These are phyloP conservation scores for Hordeum marinum DNA, from an alignment of 176 grass and related monocot genomes.

Conservation along the genomic window DNA sequence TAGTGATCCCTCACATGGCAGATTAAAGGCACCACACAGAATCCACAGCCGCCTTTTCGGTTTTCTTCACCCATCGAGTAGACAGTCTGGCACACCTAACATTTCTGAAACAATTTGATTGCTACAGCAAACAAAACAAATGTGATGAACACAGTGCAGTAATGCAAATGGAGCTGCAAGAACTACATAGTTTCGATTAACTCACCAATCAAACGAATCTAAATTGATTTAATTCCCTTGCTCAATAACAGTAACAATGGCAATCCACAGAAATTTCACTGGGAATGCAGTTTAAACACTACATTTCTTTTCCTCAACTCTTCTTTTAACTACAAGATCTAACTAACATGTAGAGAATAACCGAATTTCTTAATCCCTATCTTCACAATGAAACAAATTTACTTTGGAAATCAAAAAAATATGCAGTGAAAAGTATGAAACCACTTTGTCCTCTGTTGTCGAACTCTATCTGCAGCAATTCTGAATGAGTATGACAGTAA, in stretches of 20 bases:
- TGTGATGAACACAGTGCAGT: not conserved
- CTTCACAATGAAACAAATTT: not conserved
- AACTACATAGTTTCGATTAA: not conserved
- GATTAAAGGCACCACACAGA: not conserved
- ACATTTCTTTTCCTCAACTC: not conserved
- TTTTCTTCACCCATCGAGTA: not conserved
- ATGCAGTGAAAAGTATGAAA: not conserved
- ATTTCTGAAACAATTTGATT: not conserved
- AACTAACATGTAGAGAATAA: not conserved
- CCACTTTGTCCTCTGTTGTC: not conserved
- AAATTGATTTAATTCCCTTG: not conserved
- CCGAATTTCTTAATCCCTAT: not conserved
- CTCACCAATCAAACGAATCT: not conserved
- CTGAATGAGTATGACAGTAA: not conserved
- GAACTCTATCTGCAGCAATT: slow-evolving; percentile 2
- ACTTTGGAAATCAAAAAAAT: slow-evolving; percentile 3
- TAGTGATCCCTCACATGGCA: too few species aligned
- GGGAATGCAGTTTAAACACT: slow-evolving; percentile 4
- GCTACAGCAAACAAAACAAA: not conserved
- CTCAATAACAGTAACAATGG: not conserved
- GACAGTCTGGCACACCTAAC: not conserved
- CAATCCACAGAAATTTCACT: slow-evolving; percentile 10
- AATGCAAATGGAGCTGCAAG: not conserved
- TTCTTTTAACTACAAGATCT: slow-evolving; percentile 15
- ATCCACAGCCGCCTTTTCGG: not conserved